Evolutionary conservation across 148 eudicot species (phyloP).

Genomic region (Silene latifolia): DNA sequence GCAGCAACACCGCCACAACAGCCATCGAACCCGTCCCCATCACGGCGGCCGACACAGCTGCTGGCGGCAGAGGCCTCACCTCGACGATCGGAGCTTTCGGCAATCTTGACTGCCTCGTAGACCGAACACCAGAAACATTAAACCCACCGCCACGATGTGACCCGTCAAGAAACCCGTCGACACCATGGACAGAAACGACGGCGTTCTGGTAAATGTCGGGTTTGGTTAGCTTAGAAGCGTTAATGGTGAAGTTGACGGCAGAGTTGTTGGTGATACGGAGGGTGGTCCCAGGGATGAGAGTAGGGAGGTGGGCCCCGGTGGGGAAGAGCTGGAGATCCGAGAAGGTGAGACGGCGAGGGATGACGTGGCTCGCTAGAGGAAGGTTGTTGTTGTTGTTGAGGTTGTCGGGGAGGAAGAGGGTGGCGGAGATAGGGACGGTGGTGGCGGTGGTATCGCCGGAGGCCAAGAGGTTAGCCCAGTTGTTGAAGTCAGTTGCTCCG

Average conservation of each 20-base stretch:
- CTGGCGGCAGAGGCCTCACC: not conserved
- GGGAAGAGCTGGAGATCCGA: constrained; percentile 35
- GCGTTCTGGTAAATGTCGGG: constrained; percentile 39
- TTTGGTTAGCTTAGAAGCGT: constrained; percentile 27
- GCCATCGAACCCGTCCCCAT: no score
- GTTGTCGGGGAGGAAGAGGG: constrained; percentile 53
- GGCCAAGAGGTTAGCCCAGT: constrained; percentile 45
- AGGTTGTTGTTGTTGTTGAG: constrained; percentile 23
- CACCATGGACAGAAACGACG: constrained; percentile 43
- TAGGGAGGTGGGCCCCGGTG: constrained; percentile 31
- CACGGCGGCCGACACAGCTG: not conserved
- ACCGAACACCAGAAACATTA: not conserved
- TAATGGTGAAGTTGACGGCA: constrained; percentile 36
- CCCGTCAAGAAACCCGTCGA: constrained; percentile 26
- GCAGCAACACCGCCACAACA: no score
- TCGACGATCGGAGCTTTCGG: not conserved
- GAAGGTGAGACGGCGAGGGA: constrained; percentile 40
- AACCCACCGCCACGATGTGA: not conserved
- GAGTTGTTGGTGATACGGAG: constrained; percentile 37
- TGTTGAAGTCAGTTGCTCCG: constrained; percentile 44
- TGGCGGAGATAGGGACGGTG: constrained; percentile 33
- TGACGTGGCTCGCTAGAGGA: constrained; percentile 31
- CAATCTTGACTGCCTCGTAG: not conserved
- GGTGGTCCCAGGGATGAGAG: constrained; percentile 43
- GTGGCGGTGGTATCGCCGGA: constrained; percentile 21